Base-by-base conservation (phyloP, 192 early-diverging fungal genomes). In the Backusella liffmaniae region DNA sequence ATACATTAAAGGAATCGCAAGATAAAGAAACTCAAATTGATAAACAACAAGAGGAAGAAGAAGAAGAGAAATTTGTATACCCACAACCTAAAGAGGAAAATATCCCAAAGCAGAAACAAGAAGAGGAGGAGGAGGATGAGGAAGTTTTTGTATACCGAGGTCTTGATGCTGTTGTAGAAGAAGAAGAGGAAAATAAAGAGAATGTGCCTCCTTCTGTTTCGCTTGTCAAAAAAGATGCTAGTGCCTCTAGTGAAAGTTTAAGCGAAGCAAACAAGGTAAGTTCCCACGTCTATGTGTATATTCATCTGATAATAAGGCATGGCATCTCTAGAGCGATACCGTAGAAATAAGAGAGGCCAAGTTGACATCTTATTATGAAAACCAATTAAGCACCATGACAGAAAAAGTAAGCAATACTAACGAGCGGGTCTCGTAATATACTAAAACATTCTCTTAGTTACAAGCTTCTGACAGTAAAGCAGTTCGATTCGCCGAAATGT, bases 381-480 rank as follows among this genome's bases (percentile, higher is more conserved):
- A 37, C 7, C 72, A 78, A 16, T 56, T 78, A 49, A 51, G 32
- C 16, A 15, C 53, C 9, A 29, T 78, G 44, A 73, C 66, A 21
- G 77, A 78, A 59, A 78, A 69, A 30, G 76, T 77, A 29, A 72
- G 62, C 37, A 26, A 35, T 23, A 3, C 32, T 3, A 32, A 32
- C 32, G 3, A 32, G 32, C 3, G 3, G 1, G 3, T 32, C 2
- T 32, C 32, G 0, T 32, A 3, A 0, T 32, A 32, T 32, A 32
- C 32, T 32, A 32, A 32, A 32, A 2, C 32, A 32, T 3, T 2
- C 32, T 32, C 32, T 3, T 32, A 80, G 73, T 51, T 86, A 4
- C 84, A 86, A 70, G 16, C 82, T 9, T 76, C 80, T n/a, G 84
- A 86, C 18, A 82, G 84, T 35, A 74, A 79, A 72, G 83, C 77